Base-by-base conservation (phyloP, 495 filamentous ascomycete genomes). In the Annulohypoxylon maeteangense region DNA sequence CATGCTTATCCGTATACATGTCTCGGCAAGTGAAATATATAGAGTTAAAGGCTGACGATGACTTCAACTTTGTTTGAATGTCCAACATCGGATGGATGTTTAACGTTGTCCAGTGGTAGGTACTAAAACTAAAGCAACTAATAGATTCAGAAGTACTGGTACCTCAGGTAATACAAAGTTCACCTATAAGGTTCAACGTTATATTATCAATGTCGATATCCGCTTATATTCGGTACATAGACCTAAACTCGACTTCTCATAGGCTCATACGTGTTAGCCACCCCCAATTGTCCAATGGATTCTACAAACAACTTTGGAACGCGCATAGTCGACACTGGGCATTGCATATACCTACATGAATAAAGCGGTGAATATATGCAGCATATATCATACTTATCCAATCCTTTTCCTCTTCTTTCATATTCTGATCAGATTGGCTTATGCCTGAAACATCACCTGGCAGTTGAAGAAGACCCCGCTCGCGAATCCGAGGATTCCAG, bases 281-380 rank as follows among this genome's bases (percentile, higher is more conserved):
- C 61, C 38, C 31, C 27, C 42, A 51, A 62, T 68, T 70, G 67
- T 18, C 61, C 54, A 60, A 66, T 71, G 12, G 42, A 56, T 16
- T 57, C 18, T 12, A 48, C 23, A 58, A 23, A 65, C 11, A 57
- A 29, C 12, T 40, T 40, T 40, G 44, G 56, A 8, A 32, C 25
- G 55, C 40, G 29, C 48, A 62, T 60, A 54, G 25, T 38, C 47
- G 25, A 48, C 45, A 48, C 25, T 36, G 34, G 25, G 25, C 45
- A 48, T 48, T 36, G 34, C 20, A 57, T 40, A 57, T 25, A 57
- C 34, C 34, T 62, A 40, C 59, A 51, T 51, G 59, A 67, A 67
- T 72, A 42, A 38, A 67, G 69, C 69, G 69, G 69, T 72, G 69
- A 67, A 67, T 51, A 53, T 62, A 44, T 57, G 58, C 51, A 27